phyloP scores from a whole-genome alignment of 2,329 filamentous ascomycete genomes.

The Cordyceps fumosorosea region DNA sequence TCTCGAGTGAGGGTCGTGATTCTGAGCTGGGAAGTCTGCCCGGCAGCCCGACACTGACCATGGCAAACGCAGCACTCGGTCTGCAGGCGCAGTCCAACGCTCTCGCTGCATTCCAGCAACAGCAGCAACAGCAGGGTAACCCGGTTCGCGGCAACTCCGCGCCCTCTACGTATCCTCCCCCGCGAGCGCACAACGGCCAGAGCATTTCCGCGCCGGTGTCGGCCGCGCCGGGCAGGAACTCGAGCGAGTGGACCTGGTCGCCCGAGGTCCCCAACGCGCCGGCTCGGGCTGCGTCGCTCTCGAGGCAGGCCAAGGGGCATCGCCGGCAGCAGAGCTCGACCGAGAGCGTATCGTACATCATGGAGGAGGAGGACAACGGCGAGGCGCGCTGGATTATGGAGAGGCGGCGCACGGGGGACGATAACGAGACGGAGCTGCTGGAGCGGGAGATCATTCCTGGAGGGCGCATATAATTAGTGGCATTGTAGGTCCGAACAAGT shows the following conservation, averaged over 20 bases:
- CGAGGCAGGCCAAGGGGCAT: conserved; percentile 32
- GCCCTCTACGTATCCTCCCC: neutral
- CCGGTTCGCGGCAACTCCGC: conserved; percentile 11
- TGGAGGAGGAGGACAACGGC: conserved; percentile 54
- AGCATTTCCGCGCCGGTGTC: conserved; percentile 12
- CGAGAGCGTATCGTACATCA: conserved; percentile 64
- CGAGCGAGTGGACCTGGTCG: conserved; percentile 11
- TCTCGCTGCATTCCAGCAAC: neutral
- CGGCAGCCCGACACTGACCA: conserved; percentile 46
- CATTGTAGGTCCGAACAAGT: neutral
- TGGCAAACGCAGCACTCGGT: conserved; percentile 27
- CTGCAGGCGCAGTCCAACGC: neutral
- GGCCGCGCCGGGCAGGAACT: neutral
- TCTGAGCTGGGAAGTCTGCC: conserved; percentile 40
- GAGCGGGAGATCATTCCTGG: conserved; percentile 58
- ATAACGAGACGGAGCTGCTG: conserved; percentile 58
- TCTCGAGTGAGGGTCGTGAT: conserved; percentile 42
- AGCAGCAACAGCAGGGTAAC: conserved; percentile 1
- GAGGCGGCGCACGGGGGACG: conserved; percentile 57
- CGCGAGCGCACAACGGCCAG: neutral
- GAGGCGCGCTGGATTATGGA: conserved; percentile 64
- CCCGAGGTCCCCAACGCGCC: neutral
- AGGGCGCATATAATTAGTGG: conserved; percentile 33
- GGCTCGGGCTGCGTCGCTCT: neutral
- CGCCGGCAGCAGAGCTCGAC: conserved; percentile 46